Percentiles rank a stretch among this genome's conserved stretches.
phyloP scores from a whole-genome alignment of 257 asterid species.

The Mitragyna speciosa region DNA sequence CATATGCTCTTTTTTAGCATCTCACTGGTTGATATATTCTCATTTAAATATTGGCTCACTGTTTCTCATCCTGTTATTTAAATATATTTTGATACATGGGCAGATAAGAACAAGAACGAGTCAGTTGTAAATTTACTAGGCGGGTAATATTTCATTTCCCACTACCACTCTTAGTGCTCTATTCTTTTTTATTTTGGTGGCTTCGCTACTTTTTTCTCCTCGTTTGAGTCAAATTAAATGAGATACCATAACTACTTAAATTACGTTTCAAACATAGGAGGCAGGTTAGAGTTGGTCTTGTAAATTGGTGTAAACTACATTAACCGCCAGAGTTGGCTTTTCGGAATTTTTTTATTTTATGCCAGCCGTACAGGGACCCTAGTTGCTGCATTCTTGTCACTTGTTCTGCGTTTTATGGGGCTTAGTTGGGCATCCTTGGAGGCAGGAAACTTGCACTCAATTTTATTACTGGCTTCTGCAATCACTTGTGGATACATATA shows the following conservation, averaged over 20 bases:
- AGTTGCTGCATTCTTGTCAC: slow-evolving; percentile 57
- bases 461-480: slow-evolving; percentile 56
- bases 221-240: not conserved
- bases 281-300: not conserved
- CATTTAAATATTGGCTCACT: slow-evolving; percentile 3
- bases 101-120: slow-evolving; percentile 91
- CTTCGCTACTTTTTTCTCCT: not conserved
- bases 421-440: slow-evolving; percentile 60
- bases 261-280: not conserved
- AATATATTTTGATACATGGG: slow-evolving; percentile 73
- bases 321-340: slow-evolving; percentile 6
- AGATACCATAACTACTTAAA: not conserved
- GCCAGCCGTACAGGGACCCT: slow-evolving; percentile 76
- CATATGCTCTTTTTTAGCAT: not conserved
- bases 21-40: not conserved
- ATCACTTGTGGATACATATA: slow-evolving; percentile 78
- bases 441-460: slow-evolving; percentile 57
- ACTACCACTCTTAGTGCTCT: not conserved
- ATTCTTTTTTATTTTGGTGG: not conserved
- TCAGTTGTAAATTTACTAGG: slow-evolving; percentile 79
- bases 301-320: not conserved
- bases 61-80: slow-evolving; percentile 19
- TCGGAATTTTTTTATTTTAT: slow-evolving; percentile 23
- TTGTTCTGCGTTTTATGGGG: slow-evolving; percentile 69
- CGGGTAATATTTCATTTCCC: slow-evolving; percentile 45